Percentiles rank a stretch among this genome's conserved stretches.
Evolutionary conservation across 257 asterid species (phyloP).

Genomic region (Eustoma russellianum): DNA sequence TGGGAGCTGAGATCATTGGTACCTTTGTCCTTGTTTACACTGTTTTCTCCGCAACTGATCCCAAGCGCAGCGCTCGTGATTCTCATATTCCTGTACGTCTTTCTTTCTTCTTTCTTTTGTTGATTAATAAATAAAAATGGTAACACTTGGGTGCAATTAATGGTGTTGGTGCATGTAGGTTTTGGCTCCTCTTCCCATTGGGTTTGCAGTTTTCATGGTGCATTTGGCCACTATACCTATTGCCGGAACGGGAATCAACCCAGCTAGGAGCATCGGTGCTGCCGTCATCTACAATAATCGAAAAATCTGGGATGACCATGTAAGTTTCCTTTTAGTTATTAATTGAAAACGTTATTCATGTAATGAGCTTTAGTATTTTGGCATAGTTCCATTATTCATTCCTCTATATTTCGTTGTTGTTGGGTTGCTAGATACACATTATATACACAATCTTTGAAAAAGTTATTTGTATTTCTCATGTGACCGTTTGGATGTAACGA

Average conservation of each 20-base stretch:
- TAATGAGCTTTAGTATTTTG: too few relatives aligned
- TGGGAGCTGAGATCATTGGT: slow-evolving; percentile 90
- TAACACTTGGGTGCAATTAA: background rate
- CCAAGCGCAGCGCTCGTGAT: slow-evolving; percentile 93
- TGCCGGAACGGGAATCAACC: slow-evolving; percentile 93
- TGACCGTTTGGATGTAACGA: background rate
- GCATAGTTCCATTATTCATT: background rate
- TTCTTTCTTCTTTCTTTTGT: background rate
- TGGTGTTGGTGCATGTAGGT: slow-evolving; percentile 28
- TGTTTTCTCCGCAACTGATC: slow-evolving; percentile 94
- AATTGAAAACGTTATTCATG: too few relatives aligned
- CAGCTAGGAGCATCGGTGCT: slow-evolving; percentile 94
- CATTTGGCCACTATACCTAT: slow-evolving; percentile 91
- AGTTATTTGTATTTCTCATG: too few relatives aligned
- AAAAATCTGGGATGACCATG: slow-evolving; percentile 85
- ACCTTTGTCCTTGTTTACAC: slow-evolving; percentile 81
- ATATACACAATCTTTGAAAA: too few relatives aligned
- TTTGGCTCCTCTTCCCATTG: slow-evolving; percentile 94
- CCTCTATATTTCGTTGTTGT: too few relatives aligned
- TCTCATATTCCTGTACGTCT: slow-evolving; percentile 79
- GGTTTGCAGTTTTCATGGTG: slow-evolving; percentile 96
- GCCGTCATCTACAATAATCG: slow-evolving; percentile 67
- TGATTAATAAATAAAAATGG: background rate
- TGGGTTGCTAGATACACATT: too few relatives aligned
- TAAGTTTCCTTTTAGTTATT: too few relatives aligned